Evolutionary conservation across 1,284 basidiomycete species (phyloP).

Genomic region (Cryptococcus deneoformans): DNA sequence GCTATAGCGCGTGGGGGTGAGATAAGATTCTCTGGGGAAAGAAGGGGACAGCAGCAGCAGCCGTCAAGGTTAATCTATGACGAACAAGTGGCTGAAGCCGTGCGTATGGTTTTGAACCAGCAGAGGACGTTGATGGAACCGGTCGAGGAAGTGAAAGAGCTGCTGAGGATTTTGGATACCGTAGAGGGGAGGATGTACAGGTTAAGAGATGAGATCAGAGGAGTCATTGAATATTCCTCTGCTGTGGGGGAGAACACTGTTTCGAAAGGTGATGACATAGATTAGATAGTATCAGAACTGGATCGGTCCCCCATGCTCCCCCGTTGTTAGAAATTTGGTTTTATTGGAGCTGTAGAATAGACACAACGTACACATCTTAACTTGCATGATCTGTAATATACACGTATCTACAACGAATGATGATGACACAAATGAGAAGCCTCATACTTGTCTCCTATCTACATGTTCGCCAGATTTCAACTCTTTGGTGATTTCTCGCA

Average conservation of each 20-base stretch:
- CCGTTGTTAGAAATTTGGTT: background rate
- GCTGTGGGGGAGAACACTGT: background rate
- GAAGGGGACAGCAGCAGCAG: constrained; percentile 1
- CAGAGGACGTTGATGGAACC: constrained; percentile 11
- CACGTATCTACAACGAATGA: too few relatives aligned
- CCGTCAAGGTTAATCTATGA: background rate
- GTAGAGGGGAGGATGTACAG: constrained; percentile 25
- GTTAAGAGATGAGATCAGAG: constrained; percentile 10
- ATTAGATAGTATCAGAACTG: too few relatives aligned
- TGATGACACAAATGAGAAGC: background rate
- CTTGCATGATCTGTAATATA: background rate
- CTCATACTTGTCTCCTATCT: background rate
- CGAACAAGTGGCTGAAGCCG: constrained; percentile 31
- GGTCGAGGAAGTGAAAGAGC: constrained; percentile 26
- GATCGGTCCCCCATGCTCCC: too few relatives aligned
- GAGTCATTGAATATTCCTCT: background rate
- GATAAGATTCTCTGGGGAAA: background rate
- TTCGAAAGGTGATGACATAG: background rate
- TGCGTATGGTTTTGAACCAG: constrained; percentile 24
- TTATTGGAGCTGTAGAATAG: background rate
- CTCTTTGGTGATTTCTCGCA: constrained; percentile 61
- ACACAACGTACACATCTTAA: background rate
- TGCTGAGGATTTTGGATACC: constrained; percentile 30
- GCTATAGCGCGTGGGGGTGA: constrained; percentile 7
- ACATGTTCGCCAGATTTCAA: constrained; percentile 25